phyloP scores from a whole-genome alignment of 1,139 yeast species.

The Pichia sp. region DNA sequence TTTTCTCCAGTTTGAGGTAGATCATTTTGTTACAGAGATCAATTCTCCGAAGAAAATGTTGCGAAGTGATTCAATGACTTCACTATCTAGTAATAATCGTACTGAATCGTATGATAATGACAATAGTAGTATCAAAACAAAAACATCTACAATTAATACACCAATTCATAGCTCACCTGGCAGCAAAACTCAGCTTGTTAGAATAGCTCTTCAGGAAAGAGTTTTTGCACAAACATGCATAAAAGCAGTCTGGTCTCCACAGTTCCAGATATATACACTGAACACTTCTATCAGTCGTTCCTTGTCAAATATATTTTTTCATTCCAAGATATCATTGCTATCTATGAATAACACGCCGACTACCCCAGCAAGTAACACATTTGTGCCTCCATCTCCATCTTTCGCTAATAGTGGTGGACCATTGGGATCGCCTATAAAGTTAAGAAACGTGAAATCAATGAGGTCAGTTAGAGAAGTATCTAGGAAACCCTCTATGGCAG shows the following conservation, averaged over 20 bases:
- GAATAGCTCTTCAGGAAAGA: slow-evolving; percentile 17
- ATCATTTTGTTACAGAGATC: slow-evolving; percentile 10
- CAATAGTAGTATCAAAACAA: slow-evolving; percentile 1
- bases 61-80: background rate
- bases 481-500: background rate
- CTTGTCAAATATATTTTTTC: slow-evolving; percentile 13
- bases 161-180: background rate
- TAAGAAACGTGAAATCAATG: slow-evolving; percentile 11
- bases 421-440: slow-evolving; percentile 13
- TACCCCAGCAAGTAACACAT: background rate
- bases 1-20: slow-evolving; percentile 14
- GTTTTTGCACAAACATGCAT: slow-evolving; percentile 17
- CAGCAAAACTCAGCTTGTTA: slow-evolving; percentile 7
- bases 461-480: slow-evolving; percentile 8
- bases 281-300: slow-evolving; percentile 15
- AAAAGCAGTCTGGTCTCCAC: slow-evolving; percentile 14
- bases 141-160: slow-evolving; percentile 3
- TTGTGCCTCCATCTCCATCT: slow-evolving; percentile 17
- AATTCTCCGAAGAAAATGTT: background rate
- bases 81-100: background rate
- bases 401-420: slow-evolving; percentile 5
- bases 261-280: slow-evolving; percentile 14
- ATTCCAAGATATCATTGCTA: slow-evolving; percentile 11
- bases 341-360: slow-evolving; percentile 5
- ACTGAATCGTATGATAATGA: background rate